phyloP scores from a whole-genome alignment of 2,329 filamentous ascomycete species.

The Simplicillium aogashimaense region DNA sequence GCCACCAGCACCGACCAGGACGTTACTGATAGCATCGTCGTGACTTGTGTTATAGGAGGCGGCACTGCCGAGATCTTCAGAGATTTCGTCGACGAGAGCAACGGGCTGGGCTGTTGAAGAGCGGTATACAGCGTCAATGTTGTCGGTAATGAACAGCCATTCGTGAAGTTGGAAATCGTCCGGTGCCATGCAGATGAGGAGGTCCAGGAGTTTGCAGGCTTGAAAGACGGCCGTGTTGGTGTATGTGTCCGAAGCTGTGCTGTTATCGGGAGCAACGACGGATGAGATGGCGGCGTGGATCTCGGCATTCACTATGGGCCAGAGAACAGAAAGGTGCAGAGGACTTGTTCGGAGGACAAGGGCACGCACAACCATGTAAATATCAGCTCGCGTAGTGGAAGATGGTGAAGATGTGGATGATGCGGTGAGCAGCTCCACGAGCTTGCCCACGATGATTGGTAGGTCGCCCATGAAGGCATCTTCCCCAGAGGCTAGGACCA shows the following conservation, averaged over 20 bases:
- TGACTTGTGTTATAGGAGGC: conserved; percentile 6
- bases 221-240: conserved; percentile 71
- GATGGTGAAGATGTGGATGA: conserved; percentile 86
- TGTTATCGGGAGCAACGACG: conserved; percentile 58
- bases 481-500: conserved; percentile 65
- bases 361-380: conserved; percentile 80
- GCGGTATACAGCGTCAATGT: conserved; percentile 88
- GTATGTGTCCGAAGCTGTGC: conserved; percentile 58
- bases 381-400: conserved; percentile 76
- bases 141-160: conserved; percentile 96
- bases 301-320: conserved; percentile 84
- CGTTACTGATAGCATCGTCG: conserved; percentile 14
- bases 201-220: conserved; percentile 86
- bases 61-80: conserved; percentile 57
- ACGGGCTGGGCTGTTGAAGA: conserved; percentile 58
- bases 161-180: conserved; percentile 98
- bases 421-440: conserved; percentile 77
- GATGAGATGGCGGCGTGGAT: conserved; percentile 72
- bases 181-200: conserved; percentile 74
- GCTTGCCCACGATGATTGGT: conserved; percentile 63
- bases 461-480: conserved; percentile 78
- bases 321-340: conserved; percentile 72
- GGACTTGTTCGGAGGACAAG: conserved; percentile 70
- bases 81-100: conserved; percentile 75
- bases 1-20: conserved; percentile 14